Evolutionary conservation across 2,329 filamentous ascomycete genomes (phyloP), one percentile per base, ranked within the genome.

Genomic region (Fusarium lateritium): DNA sequence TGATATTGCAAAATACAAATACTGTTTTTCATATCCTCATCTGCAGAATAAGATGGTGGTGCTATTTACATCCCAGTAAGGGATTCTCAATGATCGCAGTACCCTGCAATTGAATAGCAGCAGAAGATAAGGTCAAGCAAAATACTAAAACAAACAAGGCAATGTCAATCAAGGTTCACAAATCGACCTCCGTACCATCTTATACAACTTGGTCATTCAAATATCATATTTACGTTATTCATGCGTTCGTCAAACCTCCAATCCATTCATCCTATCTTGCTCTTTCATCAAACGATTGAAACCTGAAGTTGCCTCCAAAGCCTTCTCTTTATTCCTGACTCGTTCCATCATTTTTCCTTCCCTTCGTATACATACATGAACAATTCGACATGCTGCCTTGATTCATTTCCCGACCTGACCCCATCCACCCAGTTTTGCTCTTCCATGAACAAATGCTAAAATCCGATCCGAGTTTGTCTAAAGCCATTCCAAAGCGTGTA

Each of bases 401-500:
- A 21, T 49, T 39, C 55, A 24, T 50, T 60, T 52, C 47, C 50
- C 40, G 50, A 55, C 56, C 62, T 50, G 38, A 31, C 43, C 26
- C 46, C 40, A 19, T 50, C 24, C 38, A 42, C 26, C 52, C 44
- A 40, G 21, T 60, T 55, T 43, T 56, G 56, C 51, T 56, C 49
- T 51, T 46, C 46, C 66, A 15, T 46, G 47, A 45, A 53, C 39
- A 56, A 55, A 69, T 54, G 45, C 59, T 54, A 53, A 71, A 49
- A 67, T 56, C 62, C 51, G 43, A 57, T 22, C 40, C 44, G 21
- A 55, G 43, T 47, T 49, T 44, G 44, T 73, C 72, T 73, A 70
- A 73, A 65, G 43, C 57, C 71, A 59, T 65, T 60, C 62, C 57
- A 69, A 67, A 70, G 38, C 70, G 66, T 73, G 56, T 75, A 74